Evolutionary conservation across 805 yeast genomes (phyloP), one percentile per base, ranked within the genome.

Genomic region (Kuraishia hungarica): DNA sequence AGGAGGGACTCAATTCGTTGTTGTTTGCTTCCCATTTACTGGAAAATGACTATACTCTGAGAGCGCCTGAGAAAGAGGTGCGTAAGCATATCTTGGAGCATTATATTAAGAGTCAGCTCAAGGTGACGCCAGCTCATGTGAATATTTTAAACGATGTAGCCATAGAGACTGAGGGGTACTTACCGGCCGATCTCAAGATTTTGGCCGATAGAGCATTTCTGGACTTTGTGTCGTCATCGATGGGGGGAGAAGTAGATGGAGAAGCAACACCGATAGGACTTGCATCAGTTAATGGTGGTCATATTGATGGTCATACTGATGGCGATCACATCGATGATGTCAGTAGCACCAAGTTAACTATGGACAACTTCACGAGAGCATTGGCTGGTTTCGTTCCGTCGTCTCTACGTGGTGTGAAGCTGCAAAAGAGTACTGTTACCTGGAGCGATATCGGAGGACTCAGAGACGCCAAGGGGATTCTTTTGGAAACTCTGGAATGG

Each of bases 381-480:
- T 64, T 87, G n/a, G 67, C 76, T 13, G 88, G 83, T 0, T 93
- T 79, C 61, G 80, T 83, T 1, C 97, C 98, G 0, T 82, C 96
- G 0, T 84, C 89, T 51, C 71, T 93, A 54, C 78, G 97, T 54
- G 96, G 96, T 0, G 96, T 90, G 6, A 89, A 90, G 65, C 73
- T 92, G 11, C 90, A 90, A 60, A 90, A 88, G 62, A 83, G 93
- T 0, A 70, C 82, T 1, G 81, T 84, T 0, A 78, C 79, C 51
- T 93, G 99, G 99, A 62, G 75, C 1, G 96, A 91, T 61, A 89
- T 93, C 60, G 99, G 98, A 6, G 99, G 97, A 0, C 72, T 93
- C 54, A 72, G 72, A 20, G 86, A 83, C 17, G 94, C 96, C 1
- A 93, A 93, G 64, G 74, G 79, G 10, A 73, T 89, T 0, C 70